Evolutionary conservation across 768 basidiomycete species (phyloP).

Genomic region (Termitomyces sp.): DNA sequence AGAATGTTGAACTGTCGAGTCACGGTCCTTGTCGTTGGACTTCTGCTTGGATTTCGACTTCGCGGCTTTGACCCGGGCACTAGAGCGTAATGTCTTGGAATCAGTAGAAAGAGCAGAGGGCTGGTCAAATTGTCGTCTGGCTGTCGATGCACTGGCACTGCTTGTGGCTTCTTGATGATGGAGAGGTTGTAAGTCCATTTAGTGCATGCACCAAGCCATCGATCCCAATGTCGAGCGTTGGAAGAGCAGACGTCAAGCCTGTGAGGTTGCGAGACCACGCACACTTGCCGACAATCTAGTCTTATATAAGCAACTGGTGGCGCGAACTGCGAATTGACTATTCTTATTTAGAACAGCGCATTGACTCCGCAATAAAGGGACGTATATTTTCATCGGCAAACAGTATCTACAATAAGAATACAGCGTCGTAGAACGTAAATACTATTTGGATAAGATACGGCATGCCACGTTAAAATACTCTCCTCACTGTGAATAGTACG

Average conservation of each 20-base stretch:
- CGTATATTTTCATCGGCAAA: not conserved
- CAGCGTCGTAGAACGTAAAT: not conserved
- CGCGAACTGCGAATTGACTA: constrained; percentile 15
- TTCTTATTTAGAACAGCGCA: not conserved
- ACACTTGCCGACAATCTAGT: constrained; percentile 30
- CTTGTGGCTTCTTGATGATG: constrained; percentile 68
- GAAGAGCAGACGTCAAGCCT: constrained; percentile 29
- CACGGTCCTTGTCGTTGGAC: constrained; percentile 50
- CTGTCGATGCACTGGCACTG: constrained; percentile 51
- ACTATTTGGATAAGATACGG: not conserved
- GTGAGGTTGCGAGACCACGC: constrained; percentile 25
- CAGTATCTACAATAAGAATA: not conserved
- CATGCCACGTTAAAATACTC: not conserved
- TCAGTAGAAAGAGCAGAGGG: constrained; percentile 37
- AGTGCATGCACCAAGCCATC: constrained; percentile 86
- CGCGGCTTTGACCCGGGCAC: constrained; percentile 71
- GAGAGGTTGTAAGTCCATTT: constrained; percentile 86
- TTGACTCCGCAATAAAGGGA: not conserved
- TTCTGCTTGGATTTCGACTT: constrained; percentile 68
- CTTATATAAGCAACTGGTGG: constrained; percentile 44
- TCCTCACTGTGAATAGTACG: not conserved
- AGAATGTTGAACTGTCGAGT: constrained; percentile 28
- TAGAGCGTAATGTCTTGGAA: constrained; percentile 61
- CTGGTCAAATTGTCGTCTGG: constrained; percentile 38
- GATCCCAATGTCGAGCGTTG: constrained; percentile 44